These are phyloP conservation scores for Tilletia caries DNA, from an alignment of 1,284 basidiomycete species.

Conservation along the genomic window DNA sequence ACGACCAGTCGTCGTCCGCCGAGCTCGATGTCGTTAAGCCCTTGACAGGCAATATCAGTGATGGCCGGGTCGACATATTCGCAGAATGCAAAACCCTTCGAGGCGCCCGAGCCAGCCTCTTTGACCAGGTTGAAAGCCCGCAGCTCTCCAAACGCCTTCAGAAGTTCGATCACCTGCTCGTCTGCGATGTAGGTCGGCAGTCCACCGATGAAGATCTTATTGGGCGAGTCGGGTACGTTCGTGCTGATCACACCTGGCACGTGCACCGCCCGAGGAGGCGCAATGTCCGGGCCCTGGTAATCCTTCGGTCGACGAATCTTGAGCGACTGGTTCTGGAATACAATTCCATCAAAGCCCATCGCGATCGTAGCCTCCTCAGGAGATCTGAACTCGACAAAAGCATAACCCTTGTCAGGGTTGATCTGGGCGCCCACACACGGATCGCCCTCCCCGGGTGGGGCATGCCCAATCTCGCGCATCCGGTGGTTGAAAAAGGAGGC, in stretches of 20 bases:
- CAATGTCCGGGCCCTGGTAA: conserved; percentile 68
- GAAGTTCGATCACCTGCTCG: conserved; percentile 93
- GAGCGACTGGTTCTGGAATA: conserved; percentile 84
- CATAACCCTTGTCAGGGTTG: conserved; percentile 96
- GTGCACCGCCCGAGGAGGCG: conserved; percentile 66
- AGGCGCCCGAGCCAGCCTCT: conserved; percentile 65
- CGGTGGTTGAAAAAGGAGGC: conserved; percentile 90
- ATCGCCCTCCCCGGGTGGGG: conserved; percentile 59
- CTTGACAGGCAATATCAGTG: conserved; percentile 93
- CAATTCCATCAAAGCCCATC: conserved; percentile 93
- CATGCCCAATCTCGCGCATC: conserved; percentile 75
- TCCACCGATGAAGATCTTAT: conserved; percentile 97
- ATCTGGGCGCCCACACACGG: conserved; percentile 88
- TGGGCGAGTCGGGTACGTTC: conserved; percentile 91
- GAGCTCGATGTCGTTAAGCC: conserved; percentile 93
- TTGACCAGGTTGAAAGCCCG: conserved; percentile 97
- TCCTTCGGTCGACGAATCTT: conserved; percentile 96
- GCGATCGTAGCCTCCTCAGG: conserved; percentile 93
- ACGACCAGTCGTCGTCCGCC: conserved; percentile 95
- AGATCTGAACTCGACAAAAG: conserved; percentile 87
- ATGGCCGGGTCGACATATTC: conserved; percentile 87
- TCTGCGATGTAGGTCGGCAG: conserved; percentile 91
- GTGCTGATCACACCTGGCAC: conserved; percentile 90
- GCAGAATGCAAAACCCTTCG: conserved; percentile 94
- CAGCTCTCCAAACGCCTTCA: conserved; percentile 95